Conservation (phyloP, 1,139 yeast genomes). For the Saccharomyces hybrid region DNA sequence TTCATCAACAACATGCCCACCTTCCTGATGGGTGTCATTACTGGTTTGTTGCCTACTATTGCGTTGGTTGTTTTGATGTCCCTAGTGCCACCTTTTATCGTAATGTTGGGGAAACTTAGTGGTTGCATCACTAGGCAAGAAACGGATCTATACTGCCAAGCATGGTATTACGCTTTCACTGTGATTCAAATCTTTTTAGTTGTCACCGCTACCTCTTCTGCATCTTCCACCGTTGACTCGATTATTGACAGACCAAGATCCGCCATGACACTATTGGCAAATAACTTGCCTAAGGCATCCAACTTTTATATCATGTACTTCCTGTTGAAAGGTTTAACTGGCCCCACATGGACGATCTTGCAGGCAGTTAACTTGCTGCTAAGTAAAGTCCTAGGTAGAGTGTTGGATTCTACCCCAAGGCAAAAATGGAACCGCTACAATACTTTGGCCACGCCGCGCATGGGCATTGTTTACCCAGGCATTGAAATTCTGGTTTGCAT, state of each 20-base stretch:
- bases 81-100: conserved; percentile 71
- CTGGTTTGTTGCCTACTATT: conserved; percentile 70
- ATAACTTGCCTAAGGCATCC: conserved; percentile 62
- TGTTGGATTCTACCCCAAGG: conserved; percentile 57
- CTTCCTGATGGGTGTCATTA: conserved; percentile 52
- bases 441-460: conserved; percentile 41
- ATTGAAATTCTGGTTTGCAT: conserved; percentile 66
- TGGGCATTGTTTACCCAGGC: conserved; percentile 74
- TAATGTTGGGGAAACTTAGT: conserved; percentile 57
- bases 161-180: conserved; percentile 82
- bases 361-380: conserved; percentile 42
- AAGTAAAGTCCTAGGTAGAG: conserved; percentile 34
- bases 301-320: conserved; percentile 64
- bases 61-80: conserved; percentile 61
- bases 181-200: conserved; percentile 80
- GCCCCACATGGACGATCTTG: conserved; percentile 57
- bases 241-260: conserved; percentile 44
- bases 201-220: conserved; percentile 73
- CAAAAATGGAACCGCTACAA: conserved; percentile 49
- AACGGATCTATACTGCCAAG: conserved; percentile 74
- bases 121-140: conserved; percentile 68
- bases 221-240: conserved; percentile 57
- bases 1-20: conserved; percentile 60
- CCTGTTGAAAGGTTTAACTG: conserved; percentile 56
- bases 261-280: conserved; percentile 51